phyloP scores from a whole-genome alignment of 2,329 filamentous ascomycete species.

The Verticillium albo-atrum region DNA sequence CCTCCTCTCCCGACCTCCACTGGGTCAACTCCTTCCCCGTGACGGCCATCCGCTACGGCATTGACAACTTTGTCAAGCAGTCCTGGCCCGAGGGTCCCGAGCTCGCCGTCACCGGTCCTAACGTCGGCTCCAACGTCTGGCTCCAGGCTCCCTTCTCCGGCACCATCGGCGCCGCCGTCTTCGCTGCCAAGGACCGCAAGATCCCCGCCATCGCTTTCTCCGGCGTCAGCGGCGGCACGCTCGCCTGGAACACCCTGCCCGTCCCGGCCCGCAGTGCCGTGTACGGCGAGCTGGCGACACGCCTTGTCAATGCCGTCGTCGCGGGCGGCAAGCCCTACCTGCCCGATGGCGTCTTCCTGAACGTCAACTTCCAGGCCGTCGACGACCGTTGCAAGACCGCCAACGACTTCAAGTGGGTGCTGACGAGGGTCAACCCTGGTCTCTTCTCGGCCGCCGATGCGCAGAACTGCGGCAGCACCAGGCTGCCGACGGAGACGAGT shows the following conservation, averaged over 20 bases:
- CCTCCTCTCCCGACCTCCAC: slow-evolving; percentile 54
- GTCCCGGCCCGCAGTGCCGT: slow-evolving; percentile 48
- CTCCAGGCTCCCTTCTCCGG: slow-evolving; percentile 55
- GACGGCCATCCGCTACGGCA: slow-evolving; percentile 59
- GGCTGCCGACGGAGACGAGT: slow-evolving; percentile 54
- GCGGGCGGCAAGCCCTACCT: slow-evolving; percentile 58
- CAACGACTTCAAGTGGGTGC: slow-evolving; percentile 57
- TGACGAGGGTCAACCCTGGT: slow-evolving; percentile 56
- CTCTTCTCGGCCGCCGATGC: slow-evolving; percentile 51
- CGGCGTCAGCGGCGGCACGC: slow-evolving; percentile 43
- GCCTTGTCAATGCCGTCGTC: slow-evolving; percentile 51
- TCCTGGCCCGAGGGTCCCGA: slow-evolving; percentile 50
- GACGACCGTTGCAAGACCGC: slow-evolving; percentile 39
- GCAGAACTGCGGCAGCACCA: slow-evolving; percentile 46
- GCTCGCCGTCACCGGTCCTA: slow-evolving; percentile 62
- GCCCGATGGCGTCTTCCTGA: slow-evolving; percentile 57
- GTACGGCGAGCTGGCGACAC: slow-evolving; percentile 60
- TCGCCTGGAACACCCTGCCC: slow-evolving; percentile 50
- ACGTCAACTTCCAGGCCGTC: slow-evolving; percentile 56
- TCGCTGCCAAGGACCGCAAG: slow-evolving; percentile 47
- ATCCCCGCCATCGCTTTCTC: slow-evolving; percentile 68
- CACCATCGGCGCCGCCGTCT: slow-evolving; percentile 61
- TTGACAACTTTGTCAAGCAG: slow-evolving; percentile 48
- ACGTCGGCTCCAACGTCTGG: slow-evolving; percentile 55
- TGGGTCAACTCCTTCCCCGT: slow-evolving; percentile 70